These are phyloP conservation scores for Cercospora nicotianae DNA, from an alignment of 2,329 filamentous ascomycete species.

Conservation along the genomic window DNA sequence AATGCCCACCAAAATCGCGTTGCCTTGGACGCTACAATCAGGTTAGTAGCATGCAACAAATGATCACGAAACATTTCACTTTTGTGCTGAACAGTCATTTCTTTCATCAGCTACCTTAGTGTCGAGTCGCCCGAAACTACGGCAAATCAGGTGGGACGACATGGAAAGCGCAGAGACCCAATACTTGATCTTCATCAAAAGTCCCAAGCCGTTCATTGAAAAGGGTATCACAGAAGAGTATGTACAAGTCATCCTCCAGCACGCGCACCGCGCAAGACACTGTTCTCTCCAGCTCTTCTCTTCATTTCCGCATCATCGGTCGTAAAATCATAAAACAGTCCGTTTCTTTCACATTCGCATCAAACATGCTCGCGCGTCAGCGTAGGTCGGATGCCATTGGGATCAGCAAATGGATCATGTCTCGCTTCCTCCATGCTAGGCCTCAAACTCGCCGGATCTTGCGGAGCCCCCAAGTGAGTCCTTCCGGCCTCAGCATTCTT, in stretches of 20 bases:
- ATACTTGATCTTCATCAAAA: too few relatives aligned
- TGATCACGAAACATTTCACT: neutral
- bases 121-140: constrained; percentile 1
- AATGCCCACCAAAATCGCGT: neutral
- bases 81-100: neutral
- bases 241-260: neutral
- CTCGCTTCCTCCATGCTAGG: constrained; percentile 47
- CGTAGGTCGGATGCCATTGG: constrained; percentile 44
- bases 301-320: neutral
- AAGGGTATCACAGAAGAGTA: constrained; percentile 10
- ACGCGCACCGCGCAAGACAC: neutral
- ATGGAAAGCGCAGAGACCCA: neutral
- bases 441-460: constrained; percentile 32
- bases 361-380: constrained; percentile 52
- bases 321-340: neutral
- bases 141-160: neutral
- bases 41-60: constrained; percentile 11
- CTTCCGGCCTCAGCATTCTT: constrained; percentile 40
- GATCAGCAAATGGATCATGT: constrained; percentile 37
- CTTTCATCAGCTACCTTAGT: constrained; percentile 12
- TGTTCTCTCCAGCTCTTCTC: neutral
- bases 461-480: constrained; percentile 14
- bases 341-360: neutral
- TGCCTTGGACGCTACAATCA: neutral
- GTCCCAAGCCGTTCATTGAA: neutral